Base-by-base conservation (phyloP, 352 stramenopile genomes). In the Aphanomyces cochlioides region DNA sequence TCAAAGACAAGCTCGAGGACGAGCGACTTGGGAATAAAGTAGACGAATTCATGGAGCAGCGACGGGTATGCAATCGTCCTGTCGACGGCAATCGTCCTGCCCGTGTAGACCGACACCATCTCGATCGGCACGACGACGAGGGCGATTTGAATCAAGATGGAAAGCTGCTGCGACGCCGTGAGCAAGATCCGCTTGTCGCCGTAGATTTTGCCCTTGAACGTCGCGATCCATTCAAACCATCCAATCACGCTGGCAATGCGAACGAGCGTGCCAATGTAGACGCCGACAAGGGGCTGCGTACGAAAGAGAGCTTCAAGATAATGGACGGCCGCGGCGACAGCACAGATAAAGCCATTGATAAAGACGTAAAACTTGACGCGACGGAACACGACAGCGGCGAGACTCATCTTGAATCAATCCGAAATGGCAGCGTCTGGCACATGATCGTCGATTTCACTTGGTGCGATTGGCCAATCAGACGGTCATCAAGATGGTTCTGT, bases 151-250 rank as follows among this genome's bases (percentile, higher is more conserved):
- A 47, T 41, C 75, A 89, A 86, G 73, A 93, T 91, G 13, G 47
- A 10, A 10, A 50, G 67, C 3, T 72, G 77, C 67, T 93, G 78
- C 12, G 66, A 37, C 0, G 73, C 0, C 1, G 83, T 88, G 41
- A 92, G 73, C 36, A 75, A 13, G 17, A 77, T 60, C 4, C 83
- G 84, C 67, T 90, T 91, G 39, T 80, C 73, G 34, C 76, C 82
- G 43, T 88, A 76, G 68, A 93, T 92, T 66, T 81, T 82, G 43
- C 19, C 15, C 63, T 93, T 93, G 60, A 78, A 83, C 21, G 79
- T 87, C n/a, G 75, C 78, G 60, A 93, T 88, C 86, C 83, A 90
- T 63, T 92, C 77, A 73, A 93, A 93, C 86, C 86, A 93, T 57
- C 73, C 72, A 39, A 93, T 61, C 73, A 90, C 81, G 36, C 67